Evolutionary conservation across 164 flowering plant genomes (phyloP), one percentile per base, ranked within the genome.

Genomic region (Akebia trifoliata): DNA sequence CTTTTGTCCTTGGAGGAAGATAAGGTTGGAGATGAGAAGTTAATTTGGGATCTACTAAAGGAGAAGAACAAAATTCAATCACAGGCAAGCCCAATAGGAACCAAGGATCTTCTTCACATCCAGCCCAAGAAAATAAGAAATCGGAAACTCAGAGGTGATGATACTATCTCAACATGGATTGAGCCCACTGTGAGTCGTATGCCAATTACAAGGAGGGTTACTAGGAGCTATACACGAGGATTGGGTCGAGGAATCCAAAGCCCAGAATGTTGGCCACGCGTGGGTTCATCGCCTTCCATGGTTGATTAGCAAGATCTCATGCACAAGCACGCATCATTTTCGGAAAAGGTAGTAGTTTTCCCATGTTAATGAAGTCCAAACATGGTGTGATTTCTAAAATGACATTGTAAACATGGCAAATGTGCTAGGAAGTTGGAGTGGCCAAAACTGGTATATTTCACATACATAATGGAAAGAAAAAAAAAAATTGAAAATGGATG

Each of bases 261-360:
- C 39, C 31, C 50, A 32, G 52, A 43, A 44, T 50, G 51, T 47
- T 35, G 50, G 63, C 50, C 73, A 50, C 58, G 58, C 28, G 51
- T 71, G 45, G 77, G 78, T 36, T 57, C 64, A 4, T 76, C 83
- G 1, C 80, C 76, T 72, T 64, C 80, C 2, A 30, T 63, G 10
- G 17, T 58, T 44, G 51, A 42, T 59, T 69, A 52, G 24, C 49
- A 59, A 20, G 24, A 31, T 21, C 6, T 8, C 12, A 12, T 17
- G 22, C 65, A 26, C 12, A 59, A 59, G 58, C 69, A 47, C 46
- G 29, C 43, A 28, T 34, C 53, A 46, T 56, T 57, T 20, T 68
- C n/a, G 8, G 15, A 25, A 32, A 36, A n/a, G n/a, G n/a, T n/a
- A n/a, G n/a, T n/a, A n/a, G n/a, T n/a, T n/a, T n/a, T n/a, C n/a